These are phyloP conservation scores for Iberis pinnata DNA, from an alignment of 345 rosid species.

Conservation along the genomic window DNA sequence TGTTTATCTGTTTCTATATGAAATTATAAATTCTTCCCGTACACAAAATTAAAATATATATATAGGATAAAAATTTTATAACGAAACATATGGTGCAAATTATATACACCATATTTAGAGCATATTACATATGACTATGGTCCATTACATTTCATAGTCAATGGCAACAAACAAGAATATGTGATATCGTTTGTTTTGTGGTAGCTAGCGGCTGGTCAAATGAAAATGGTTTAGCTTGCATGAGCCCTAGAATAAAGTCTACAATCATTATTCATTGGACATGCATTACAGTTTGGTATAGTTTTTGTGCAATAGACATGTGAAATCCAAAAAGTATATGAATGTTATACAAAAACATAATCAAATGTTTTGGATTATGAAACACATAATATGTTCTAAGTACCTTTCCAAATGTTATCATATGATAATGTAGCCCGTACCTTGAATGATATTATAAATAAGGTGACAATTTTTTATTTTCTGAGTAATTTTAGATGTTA, in stretches of 20 bases:
- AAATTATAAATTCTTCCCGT: no score
- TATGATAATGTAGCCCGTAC: slow-evolving; percentile 89
- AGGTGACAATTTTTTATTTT: neutral
- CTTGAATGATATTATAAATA: slow-evolving; percentile 32
- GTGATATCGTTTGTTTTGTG: no score
- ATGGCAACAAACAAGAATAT: no score
- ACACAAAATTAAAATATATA: no score
- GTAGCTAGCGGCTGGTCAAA: no score
- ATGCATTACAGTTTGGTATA: slow-evolving; percentile 84
- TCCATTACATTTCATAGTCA: no score
- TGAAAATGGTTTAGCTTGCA: slow-evolving; percentile 45
- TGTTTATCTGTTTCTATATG: no score
- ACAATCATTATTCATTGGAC: slow-evolving; percentile 90
- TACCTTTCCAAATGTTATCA: slow-evolving; percentile 97
- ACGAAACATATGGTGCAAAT: no score
- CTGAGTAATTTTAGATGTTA: neutral
- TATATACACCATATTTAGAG: no score
- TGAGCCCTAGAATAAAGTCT: slow-evolving; percentile 86
- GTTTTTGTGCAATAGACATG: slow-evolving; percentile 89
- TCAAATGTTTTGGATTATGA: neutral
- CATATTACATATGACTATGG: no score
- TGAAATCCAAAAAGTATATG: slow-evolving; percentile 15
- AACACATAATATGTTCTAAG: neutral
- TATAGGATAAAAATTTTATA: no score
- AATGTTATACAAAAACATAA: neutral